Evolutionary conservation across 148 eudicot genomes (phyloP).

Genomic region (Heliosperma pusillum): DNA sequence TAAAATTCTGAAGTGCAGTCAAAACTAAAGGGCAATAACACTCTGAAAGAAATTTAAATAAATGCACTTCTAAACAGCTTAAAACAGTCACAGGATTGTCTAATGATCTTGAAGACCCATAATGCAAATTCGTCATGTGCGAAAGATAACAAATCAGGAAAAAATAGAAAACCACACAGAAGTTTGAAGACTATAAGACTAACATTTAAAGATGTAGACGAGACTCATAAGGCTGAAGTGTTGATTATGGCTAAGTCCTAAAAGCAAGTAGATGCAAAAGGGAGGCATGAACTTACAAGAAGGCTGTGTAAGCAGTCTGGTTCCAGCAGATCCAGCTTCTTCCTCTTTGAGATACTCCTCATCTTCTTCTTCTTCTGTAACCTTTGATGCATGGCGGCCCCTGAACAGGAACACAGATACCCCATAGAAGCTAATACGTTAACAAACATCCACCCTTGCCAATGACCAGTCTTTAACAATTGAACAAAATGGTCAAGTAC

Average conservation of each 20-base stretch:
- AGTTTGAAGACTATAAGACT: not conserved
- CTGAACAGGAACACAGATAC: conserved; percentile 30
- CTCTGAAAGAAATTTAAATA: no score
- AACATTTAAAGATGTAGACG: no score
- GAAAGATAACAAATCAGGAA: not conserved
- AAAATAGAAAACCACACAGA: not conserved
- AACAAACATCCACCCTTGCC: no score
- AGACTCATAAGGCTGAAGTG: not conserved
- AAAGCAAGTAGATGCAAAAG: not conserved
- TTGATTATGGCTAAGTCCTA: not conserved
- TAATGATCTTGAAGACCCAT: no score
- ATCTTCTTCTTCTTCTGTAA: conserved; percentile 98
- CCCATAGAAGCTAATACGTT: not conserved
- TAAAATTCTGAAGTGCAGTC: not conserved
- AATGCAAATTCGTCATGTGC: not conserved
- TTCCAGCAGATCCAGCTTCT: conserved; percentile 84
- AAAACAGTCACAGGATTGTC: no score
- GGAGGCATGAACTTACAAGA: conserved; percentile 52
- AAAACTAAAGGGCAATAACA: no score
- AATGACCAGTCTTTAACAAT: no score
- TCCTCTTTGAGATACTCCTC: conserved; percentile 93
- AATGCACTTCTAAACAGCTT: no score
- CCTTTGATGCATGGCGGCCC: conserved; percentile 98
- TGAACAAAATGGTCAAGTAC: not conserved
- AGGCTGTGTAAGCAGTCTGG: conserved; percentile 84